Base-by-base conservation (phyloP, 2,329 filamentous ascomycete genomes). In the Paracoccidioides brasiliensis region DNA sequence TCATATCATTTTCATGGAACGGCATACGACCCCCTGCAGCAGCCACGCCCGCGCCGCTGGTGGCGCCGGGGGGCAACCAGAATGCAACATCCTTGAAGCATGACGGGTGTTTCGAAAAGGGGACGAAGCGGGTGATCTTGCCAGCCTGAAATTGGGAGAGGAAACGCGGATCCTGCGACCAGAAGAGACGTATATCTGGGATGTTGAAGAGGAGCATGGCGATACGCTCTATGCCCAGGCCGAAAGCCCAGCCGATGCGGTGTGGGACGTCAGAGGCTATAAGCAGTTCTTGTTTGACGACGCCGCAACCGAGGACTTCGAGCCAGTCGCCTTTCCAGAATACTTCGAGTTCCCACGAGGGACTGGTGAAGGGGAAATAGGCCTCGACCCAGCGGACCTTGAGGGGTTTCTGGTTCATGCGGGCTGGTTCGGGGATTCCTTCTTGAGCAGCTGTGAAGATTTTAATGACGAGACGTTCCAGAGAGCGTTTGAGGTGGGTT, bases 201-300 rank as follows among this genome's bases (percentile, higher is more conserved):
- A 98, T 95, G 57, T 88, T 85, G 76, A 96, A 98, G 30, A 98
- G 81, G 40, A 98, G 80, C 93, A 98, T 98, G 58, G 93, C 91
- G 60, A 98, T 91, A 58, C 93, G 83, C 71, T 98, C 93, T 33
- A 98, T 80, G 2, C 93, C 93, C 15, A 97, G 78, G 40, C 93
- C 93, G 71, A 97, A 98, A 0, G 93, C 93, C 93, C 93, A 98
- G 4, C 90, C 91, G 2, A 95, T 72, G 65, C 88, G 83, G 55
- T 81, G 74, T 3, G 86, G 82, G 48, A 89, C 82, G 52, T 82
- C 85, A 0, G 91, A 90, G 55, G 87, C 84, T 69, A 81, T 80
- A 58, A 93, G 81, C 40, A 98, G 78, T 33, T 84, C 78, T 69
- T 98, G 93, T 69, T 88, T 83, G 44, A 93, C 85, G 40, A 98